Base-by-base conservation (phyloP, 169 alveolate genomes). In the Cryptosporidium tyzzeri region DNA sequence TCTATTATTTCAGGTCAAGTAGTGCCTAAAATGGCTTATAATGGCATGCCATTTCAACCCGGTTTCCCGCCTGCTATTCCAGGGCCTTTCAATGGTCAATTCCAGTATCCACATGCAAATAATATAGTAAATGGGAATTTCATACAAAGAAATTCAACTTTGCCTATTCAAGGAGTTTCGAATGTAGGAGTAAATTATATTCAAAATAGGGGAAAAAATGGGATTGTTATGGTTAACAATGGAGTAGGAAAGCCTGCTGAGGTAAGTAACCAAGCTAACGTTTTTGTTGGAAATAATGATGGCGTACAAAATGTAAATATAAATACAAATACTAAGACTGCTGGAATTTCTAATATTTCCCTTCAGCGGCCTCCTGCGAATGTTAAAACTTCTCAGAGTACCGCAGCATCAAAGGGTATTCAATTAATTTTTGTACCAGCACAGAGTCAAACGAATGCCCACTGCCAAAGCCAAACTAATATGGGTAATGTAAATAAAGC, bases 1-100 rank as follows among this genome's bases (percentile, higher is more conserved):
- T 61, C 89, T 14, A 80, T 80, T n/a, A n/a, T 14, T 62, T 41
- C 37, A 23, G 89, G 89, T 6, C 33, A 21, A 35, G 18, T 14
- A 35, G n/a, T 21, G 3, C 50, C 71, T 14, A 26, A 2, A 33
- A 65, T 65, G 71, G 12, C 3, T 31, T 16, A 35, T 33, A 14
- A 35, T 33, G 50, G 26, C 71, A n/a, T 33, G 14, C 44, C 31
- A 1, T 31, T 65, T 3, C 71, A 65, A 44, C 71, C 48, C 2
- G 21, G 55, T 48, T 48, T 48, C 55, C 55, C 55, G 55, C 55
- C 55, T 14, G 21, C 2, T 14, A 2, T 14, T 16, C 1, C 55
- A 48, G 7, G 21, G 0, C 55, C 55, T 7, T 14, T 14, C 7
- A 48, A 35, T 44, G 9, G 0, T 2, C 44, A 65, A n/a, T 31